Conservation (phyloP, 73 alveolate species). For the Paramecium tetraurelia region DNA sequence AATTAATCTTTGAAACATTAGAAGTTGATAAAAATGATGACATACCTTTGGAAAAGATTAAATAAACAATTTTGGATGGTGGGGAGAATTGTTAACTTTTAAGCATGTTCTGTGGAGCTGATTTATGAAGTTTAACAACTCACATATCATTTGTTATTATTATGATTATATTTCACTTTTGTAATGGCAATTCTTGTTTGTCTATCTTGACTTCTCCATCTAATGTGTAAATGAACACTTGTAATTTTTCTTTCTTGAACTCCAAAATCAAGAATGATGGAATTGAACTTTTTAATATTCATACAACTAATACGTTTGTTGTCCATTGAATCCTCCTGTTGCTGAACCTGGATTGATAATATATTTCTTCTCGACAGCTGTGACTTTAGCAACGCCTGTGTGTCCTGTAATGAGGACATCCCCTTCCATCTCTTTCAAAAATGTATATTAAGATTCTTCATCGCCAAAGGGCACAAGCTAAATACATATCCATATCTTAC, state of each 20-base stretch:
- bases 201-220: constrained; percentile 36
- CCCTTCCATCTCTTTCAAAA: constrained; percentile 87
- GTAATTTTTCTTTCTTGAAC: not conserved
- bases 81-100: constrained; percentile 30
- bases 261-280: constrained; percentile 44
- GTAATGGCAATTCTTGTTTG: not conserved
- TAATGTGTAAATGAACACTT: constrained; percentile 25
- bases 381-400: constrained; percentile 87
- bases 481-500: constrained; percentile 35
- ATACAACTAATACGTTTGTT: constrained; percentile 21
- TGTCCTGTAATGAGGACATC: constrained; percentile 94
- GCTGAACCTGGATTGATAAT: constrained; percentile 96
- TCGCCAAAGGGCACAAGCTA: constrained; percentile 96
- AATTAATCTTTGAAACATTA: constrained; percentile 42
- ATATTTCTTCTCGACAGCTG: constrained; percentile 92
- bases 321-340: constrained; percentile 91
- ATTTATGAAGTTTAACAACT: not conserved
- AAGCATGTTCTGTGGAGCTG: constrained; percentile 55
- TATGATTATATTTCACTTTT: not conserved
- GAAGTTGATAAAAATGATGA: constrained; percentile 11
- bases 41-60: constrained; percentile 27
- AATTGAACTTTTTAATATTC: not conserved
- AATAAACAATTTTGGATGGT: not conserved
- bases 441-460: constrained; percentile 86
- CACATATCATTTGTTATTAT: not conserved